A percentile compares a stretch with the other conserved stretches of the same genome.
Evolutionary conservation across 108 stramenopile species (phyloP).

Genomic region (Fistulifera solaris): DNA sequence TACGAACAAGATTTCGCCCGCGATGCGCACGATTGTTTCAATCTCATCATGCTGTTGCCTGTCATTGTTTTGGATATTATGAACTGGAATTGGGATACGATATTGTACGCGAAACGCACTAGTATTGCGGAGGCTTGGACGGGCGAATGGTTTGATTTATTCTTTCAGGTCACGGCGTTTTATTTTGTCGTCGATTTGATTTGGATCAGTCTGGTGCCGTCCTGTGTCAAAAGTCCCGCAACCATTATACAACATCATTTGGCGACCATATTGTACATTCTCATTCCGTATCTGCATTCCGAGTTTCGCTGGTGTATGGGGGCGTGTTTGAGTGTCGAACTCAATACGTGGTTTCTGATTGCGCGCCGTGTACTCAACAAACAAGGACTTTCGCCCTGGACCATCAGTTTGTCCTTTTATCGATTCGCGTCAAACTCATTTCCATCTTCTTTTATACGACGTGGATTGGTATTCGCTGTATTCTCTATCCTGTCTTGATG

Average conservation of each 20-base stretch:
- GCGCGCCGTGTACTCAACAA: constrained; percentile 86
- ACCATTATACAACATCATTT: constrained; percentile 80
- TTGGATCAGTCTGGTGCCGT: constrained; percentile 50
- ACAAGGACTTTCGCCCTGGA: constrained; percentile 75
- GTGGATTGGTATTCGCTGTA: constrained; percentile 57
- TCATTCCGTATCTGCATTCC: constrained; percentile 45
- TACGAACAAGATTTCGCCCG: constrained; percentile 38
- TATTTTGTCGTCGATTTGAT: constrained; percentile 65
- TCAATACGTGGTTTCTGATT: constrained; percentile 88
- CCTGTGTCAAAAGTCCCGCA: constrained; percentile 55
- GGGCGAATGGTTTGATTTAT: constrained; percentile 66
- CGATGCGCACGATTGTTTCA: constrained; percentile 83
- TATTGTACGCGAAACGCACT: constrained; percentile 8
- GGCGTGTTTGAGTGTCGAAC: constrained; percentile 71
- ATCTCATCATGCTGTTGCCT: constrained; percentile 71
- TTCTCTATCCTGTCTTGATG: constrained; percentile 51
- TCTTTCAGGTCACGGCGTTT: constrained; percentile 38
- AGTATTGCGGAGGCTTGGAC: constrained; percentile 60
- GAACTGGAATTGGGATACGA: constrained; percentile 81
- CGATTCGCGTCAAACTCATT: constrained; percentile 75
- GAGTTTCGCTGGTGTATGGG: constrained; percentile 78
- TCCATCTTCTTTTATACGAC: constrained; percentile 62
- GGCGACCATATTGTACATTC: constrained; percentile 63
- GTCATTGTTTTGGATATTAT: constrained; percentile 69
- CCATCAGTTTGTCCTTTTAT: constrained; percentile 62